phyloP scores from a whole-genome alignment of 2,329 filamentous ascomycete species.

The Trichoderma asperellum region DNA sequence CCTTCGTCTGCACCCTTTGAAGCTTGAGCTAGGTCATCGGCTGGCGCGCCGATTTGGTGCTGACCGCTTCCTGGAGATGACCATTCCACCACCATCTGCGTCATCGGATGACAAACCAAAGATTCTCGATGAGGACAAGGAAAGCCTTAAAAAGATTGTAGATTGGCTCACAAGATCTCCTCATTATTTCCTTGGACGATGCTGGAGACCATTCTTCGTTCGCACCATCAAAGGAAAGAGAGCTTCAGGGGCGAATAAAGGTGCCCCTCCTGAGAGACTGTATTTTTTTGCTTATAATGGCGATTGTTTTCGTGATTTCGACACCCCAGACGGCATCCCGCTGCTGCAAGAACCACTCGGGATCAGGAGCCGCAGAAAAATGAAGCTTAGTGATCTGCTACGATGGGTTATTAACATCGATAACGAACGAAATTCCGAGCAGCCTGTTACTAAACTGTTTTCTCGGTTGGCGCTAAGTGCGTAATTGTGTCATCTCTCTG shows the following conservation, averaged over 20 bases:
- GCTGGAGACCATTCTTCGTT: conserved; percentile 54
- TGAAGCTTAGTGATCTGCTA: conserved; percentile 50
- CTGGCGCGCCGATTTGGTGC: conserved; percentile 59
- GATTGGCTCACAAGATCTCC: conserved; percentile 36
- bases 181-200: conserved; percentile 52
- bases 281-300: conserved; percentile 62
- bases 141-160: conserved; percentile 39
- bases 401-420: conserved; percentile 56
- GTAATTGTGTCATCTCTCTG: conserved; percentile 2
- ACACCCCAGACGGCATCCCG: conserved; percentile 30
- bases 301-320: conserved; percentile 42
- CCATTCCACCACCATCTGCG: conserved; percentile 50
- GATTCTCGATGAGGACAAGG: conserved; percentile 39
- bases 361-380: conserved; percentile 37
- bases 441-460: conserved; percentile 61
- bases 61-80: conserved; percentile 62
- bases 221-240: conserved; percentile 46
- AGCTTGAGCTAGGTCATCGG: conserved; percentile 55
- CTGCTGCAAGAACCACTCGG: conserved; percentile 35
- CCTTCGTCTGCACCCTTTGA: conserved; percentile 53
- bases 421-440: conserved; percentile 46
- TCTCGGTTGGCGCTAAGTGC: conserved; percentile 60
- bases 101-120: conserved; percentile 36
- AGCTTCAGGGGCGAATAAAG: conserved; percentile 37
- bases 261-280: conserved; percentile 37